phyloP scores from a whole-genome alignment of 2,329 filamentous ascomycete species.

The Exophiala alcalophila region DNA sequence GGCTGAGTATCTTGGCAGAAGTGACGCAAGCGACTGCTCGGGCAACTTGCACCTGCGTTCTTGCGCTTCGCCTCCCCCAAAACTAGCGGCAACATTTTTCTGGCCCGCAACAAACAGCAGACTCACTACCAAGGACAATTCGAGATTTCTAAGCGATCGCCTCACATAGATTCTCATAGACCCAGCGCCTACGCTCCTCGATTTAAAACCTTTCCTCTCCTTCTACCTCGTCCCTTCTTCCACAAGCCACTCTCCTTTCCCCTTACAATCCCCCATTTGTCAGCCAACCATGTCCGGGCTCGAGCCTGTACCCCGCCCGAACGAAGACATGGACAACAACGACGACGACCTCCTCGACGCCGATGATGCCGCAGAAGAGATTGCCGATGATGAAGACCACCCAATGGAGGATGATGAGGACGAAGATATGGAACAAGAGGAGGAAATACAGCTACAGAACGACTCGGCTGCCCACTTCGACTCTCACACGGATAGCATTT shows the following conservation, averaged over 20 bases:
- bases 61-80: too few relatives aligned
- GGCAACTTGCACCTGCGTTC: too few relatives aligned
- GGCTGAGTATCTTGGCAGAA: not conserved
- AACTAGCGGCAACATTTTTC: not conserved
- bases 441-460: slow-evolving; percentile 80
- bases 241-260: not conserved
- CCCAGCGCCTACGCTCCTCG: not conserved
- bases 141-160: slow-evolving; percentile 18
- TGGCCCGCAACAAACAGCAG: too few relatives aligned
- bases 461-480: slow-evolving; percentile 94
- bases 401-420: slow-evolving; percentile 70
- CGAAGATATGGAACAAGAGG: slow-evolving; percentile 54
- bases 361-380: slow-evolving; percentile 75
- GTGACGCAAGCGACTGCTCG: slow-evolving; percentile 13
- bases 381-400: slow-evolving; percentile 61
- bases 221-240: not conserved
- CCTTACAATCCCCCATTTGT: not conserved
- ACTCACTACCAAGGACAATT: too few relatives aligned
- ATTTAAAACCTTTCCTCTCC: not conserved
- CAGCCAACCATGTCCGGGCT: slow-evolving; percentile 17
- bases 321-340: slow-evolving; percentile 48
- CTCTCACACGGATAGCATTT: slow-evolving; percentile 83
- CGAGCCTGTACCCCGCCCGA: slow-evolving; percentile 23
- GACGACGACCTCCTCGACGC: slow-evolving; percentile 69
- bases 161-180: slow-evolving; percentile 1